Evolutionary conservation across 1,284 basidiomycete genomes (phyloP), one percentile per base, ranked within the genome.

Genomic region (Ceratobasidium sp.): DNA sequence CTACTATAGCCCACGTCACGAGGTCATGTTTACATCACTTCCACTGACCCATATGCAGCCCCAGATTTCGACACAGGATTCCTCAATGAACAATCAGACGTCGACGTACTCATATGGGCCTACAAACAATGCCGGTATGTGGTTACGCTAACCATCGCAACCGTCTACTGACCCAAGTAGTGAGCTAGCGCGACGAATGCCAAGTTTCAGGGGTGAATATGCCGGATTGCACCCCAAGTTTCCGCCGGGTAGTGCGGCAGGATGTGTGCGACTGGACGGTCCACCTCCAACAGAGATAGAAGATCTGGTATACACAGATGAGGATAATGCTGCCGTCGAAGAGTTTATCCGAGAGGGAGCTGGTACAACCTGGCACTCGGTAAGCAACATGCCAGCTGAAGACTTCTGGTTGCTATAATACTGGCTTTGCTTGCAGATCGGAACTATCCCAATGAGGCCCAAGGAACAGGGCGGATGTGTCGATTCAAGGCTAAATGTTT

Each of bases 361-460:
- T 16, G 75, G 70, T 1, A 79, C 77, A 16, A 77, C 78, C 32
- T 79, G 75, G 70, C 77, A 79, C 39, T 77, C 76, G 18, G 76
- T 77, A 59, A 67, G 67, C n/a, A 70, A 65, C 23, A 41, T 26
- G 50, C 52, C 18, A 18, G 10, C 4, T 45, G 18, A 12, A 10
- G 39, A 2, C 30, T 39, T 53, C 26, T 28, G 34, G 10, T 18
- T 39, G 18, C 26, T 32, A 32, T 39, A 26, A 41, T 0, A 21
- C 34, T 23, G 18, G n/a, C 3, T 45, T 28, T 23, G 1, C 14
- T 32, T 52, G 3, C 12, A 88, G 86, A 81, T 87, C 36, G 88
- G 87, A 18, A 91, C 89, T 0, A 90, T 89, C 74, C 85, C 87
- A 0, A 91, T 91, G 89, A 89, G 87, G 76, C 81, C 85, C 0